A percentile compares a stretch with the other conserved stretches of the same genome.
These are phyloP conservation scores for Cyclotella atomus DNA, from an alignment of 108 stramenopile genomes.

Conservation along the genomic window DNA sequence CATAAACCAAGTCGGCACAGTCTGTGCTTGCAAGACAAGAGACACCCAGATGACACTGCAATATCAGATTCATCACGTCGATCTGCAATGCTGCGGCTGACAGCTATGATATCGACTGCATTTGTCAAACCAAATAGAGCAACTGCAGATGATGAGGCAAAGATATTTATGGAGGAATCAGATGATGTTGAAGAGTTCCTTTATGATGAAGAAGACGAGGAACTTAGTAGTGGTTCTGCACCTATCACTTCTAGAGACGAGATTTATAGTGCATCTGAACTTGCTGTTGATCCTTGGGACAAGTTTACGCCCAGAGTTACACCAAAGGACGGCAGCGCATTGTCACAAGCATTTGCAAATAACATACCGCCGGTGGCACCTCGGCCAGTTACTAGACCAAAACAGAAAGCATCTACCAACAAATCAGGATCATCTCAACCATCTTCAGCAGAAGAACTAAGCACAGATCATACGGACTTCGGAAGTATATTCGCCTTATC, in stretches of 20 bases:
- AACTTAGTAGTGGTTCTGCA: neutral
- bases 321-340: neutral
- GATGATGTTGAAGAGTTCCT: neutral
- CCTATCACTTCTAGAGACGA: neutral
- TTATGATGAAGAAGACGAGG: neutral
- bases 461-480: constrained; percentile 3
- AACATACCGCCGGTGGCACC: too few species aligned
- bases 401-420: neutral
- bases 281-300: constrained; percentile 1
- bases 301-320: constrained; percentile 5
- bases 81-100: neutral
- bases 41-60: neutral
- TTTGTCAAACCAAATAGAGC: neutral
- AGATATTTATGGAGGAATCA: neutral
- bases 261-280: neutral
- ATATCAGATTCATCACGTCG: constrained; percentile 5
- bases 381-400: neutral
- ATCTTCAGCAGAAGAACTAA: too few species aligned
- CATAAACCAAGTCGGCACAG: neutral
- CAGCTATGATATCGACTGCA: neutral
- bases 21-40: neutral
- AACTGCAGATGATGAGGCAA: neutral
- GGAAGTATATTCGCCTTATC: constrained; percentile 3
- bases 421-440: too few species aligned
- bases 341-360: neutral